Percentiles rank a stretch among this genome's conserved stretches.
These are phyloP conservation scores for Podospora australis DNA, from an alignment of 495 filamentous ascomycete genomes.

Conservation along the genomic window DNA sequence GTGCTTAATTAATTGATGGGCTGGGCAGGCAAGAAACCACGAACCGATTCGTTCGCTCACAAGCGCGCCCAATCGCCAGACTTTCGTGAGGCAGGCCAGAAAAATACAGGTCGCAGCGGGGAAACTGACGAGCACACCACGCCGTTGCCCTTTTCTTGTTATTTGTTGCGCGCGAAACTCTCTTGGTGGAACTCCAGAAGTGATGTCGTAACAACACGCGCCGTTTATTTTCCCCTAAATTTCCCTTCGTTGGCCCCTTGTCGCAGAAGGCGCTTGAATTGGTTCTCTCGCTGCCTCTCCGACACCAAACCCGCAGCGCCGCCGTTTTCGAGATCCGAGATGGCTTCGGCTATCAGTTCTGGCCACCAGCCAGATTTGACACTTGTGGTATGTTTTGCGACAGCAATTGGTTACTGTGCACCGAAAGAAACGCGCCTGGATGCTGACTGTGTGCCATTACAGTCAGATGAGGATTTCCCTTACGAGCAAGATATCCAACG, in stretches of 20 bases:
- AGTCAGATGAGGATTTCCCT: slow-evolving; percentile 81
- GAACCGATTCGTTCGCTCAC: neutral
- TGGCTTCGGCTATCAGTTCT: slow-evolving; percentile 24
- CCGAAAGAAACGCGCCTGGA: neutral
- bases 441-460: slow-evolving; percentile 2
- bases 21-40: too few species aligned
- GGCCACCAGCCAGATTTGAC: slow-evolving; percentile 55
- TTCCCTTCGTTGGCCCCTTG: slow-evolving; percentile 3
- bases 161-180: slow-evolving; percentile 18
- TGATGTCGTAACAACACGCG: slow-evolving; percentile 28
- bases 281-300: neutral
- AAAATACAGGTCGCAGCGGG: too few species aligned
- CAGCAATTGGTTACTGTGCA: too few species aligned
- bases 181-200: slow-evolving; percentile 16
- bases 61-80: slow-evolving; percentile 17
- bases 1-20: slow-evolving; percentile 2
- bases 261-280: slow-evolving; percentile 10
- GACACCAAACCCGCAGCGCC: slow-evolving; percentile 1
- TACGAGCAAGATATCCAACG: slow-evolving; percentile 95
- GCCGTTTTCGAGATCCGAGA: slow-evolving; percentile 10
- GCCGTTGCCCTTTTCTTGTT: slow-evolving; percentile 14
- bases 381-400: slow-evolving; percentile 66
- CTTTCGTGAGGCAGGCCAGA: slow-evolving; percentile 17
- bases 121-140: slow-evolving; percentile 12
- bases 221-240: slow-evolving; percentile 3